Conservation (phyloP, 2,329 filamentous ascomycete species). For the Aspergillus eucalypticola region DNA sequence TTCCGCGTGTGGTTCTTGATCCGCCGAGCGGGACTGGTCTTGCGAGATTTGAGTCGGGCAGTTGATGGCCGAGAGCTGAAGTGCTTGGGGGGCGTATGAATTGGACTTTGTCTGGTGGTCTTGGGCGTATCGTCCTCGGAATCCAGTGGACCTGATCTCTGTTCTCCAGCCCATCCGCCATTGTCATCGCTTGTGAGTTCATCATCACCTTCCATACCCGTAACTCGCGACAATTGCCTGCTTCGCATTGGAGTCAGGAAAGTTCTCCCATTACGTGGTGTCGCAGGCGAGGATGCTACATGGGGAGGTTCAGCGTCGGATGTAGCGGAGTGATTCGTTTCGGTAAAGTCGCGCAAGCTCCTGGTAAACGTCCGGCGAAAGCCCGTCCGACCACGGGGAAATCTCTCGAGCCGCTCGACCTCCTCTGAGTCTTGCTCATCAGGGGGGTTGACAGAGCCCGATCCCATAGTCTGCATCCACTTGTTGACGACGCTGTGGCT, state of each 20-base stretch:
- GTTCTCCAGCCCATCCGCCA: conserved; percentile 47
- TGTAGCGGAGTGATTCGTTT: conserved; percentile 54
- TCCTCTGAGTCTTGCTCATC: conserved; percentile 62
- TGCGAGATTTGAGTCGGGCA: conserved; percentile 43
- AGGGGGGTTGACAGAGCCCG: conserved; percentile 57
- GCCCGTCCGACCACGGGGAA: conserved; percentile 53
- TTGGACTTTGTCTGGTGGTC: conserved; percentile 18
- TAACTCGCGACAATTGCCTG: conserved; percentile 58
- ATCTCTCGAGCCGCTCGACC: conserved; percentile 58
- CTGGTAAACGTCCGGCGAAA: conserved; percentile 37
- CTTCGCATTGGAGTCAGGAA: conserved; percentile 35
- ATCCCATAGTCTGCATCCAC: conserved; percentile 77
- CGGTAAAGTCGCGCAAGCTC: conserved; percentile 50
- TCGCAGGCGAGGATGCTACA: conserved; percentile 35
- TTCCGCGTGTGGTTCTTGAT: conserved; percentile 66
- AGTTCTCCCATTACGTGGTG: conserved; percentile 35
- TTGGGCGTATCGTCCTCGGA: conserved; percentile 20
- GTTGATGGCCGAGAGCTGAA: conserved; percentile 43
- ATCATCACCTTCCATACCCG: conserved; percentile 85
- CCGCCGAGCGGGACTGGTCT: conserved; percentile 37
- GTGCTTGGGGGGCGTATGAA: conserved; percentile 34
- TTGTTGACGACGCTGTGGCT: conserved; percentile 79
- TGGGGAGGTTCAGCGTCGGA: conserved; percentile 56
- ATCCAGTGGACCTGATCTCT: conserved; percentile 21
- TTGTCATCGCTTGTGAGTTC: conserved; percentile 83